phyloP scores from a whole-genome alignment of 257 asterid species.

The Ajuga chamaepitys region DNA sequence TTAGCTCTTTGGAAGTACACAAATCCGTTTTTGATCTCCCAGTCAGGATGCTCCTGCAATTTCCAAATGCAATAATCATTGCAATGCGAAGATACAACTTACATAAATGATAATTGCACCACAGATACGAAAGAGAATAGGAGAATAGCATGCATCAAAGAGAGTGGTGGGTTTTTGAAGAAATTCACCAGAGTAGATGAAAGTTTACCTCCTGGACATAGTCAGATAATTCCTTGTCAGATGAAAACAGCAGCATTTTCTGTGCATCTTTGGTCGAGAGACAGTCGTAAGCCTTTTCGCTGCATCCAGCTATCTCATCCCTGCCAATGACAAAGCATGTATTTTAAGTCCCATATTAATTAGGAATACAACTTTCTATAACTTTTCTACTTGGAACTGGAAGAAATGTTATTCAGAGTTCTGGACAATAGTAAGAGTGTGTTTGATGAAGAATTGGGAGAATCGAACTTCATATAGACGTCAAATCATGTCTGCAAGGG shows the following conservation, averaged over 20 bases:
- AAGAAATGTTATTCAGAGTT: too few relatives aligned
- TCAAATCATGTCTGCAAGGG: too few relatives aligned
- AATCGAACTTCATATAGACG: too few relatives aligned
- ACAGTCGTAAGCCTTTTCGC: conserved; percentile 84
- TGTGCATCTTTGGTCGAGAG: conserved; percentile 60
- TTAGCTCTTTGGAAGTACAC: conserved; percentile 69
- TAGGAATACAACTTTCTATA: too few relatives aligned
- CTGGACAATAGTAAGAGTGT: too few relatives aligned
- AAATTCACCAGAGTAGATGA: neutral
- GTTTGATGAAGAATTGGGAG: too few relatives aligned
- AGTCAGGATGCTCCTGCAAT: conserved; percentile 85
- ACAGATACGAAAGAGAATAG: neutral
- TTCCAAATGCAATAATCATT: neutral
- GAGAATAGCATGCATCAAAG: neutral
- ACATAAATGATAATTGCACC: neutral
- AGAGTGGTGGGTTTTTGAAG: neutral
- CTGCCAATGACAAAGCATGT: conserved; percentile 29
- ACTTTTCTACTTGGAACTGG: too few relatives aligned
- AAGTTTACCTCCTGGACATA: conserved; percentile 50
- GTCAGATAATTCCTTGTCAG: conserved; percentile 58
- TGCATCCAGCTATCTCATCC: conserved; percentile 97
- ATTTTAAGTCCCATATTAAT: conserved; percentile 4
- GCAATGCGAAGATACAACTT: neutral
- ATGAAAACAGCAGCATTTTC: conserved; percentile 65
- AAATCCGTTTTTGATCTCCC: conserved; percentile 65